Conservation (phyloP, 805 yeast genomes). For the Cyberlindnera mrakii region DNA sequence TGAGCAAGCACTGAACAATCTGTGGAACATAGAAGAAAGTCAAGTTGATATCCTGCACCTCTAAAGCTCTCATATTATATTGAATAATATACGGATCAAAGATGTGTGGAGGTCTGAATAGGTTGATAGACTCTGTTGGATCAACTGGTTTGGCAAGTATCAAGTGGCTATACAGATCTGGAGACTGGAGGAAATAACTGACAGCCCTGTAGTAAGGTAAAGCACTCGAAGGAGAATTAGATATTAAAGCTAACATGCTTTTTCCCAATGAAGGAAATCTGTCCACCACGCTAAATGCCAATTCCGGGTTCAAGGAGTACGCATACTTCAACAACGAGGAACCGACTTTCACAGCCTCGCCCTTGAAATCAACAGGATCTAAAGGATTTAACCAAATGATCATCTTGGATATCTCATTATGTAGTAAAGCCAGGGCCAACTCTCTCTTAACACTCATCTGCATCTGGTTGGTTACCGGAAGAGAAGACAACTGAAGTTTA, state of each 20-base stretch:
- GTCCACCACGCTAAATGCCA: conserved; percentile 65
- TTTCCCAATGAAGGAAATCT: conserved; percentile 42
- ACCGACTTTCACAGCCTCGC: conserved; percentile 31
- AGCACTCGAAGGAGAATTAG: conserved; percentile 53
- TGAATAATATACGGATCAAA: conserved; percentile 71
- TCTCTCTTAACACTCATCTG: conserved; percentile 40
- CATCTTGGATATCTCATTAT: conserved; percentile 67
- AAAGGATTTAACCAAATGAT: conserved; percentile 65
- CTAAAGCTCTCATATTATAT: conserved; percentile 85
- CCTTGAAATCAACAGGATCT: conserved; percentile 22
- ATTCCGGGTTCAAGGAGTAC: conserved; percentile 58
- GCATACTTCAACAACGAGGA: conserved; percentile 44
- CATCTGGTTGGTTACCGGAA: conserved; percentile 12
- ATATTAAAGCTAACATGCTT: conserved; percentile 39
- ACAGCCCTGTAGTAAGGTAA: conserved; percentile 53
- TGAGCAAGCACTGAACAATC: conserved; percentile 86
- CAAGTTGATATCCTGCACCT: conserved; percentile 76
- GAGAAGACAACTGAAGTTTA: conserved; percentile 10
- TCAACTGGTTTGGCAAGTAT: conserved; percentile 44
- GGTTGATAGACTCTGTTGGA: conserved; percentile 80
- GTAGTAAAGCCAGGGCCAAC: conserved; percentile 57
- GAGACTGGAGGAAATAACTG: conserved; percentile 36
- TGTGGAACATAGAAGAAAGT: conserved; percentile 98
- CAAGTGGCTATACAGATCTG: conserved; percentile 13
- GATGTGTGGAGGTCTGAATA: conserved; percentile 65